Evolutionary conservation across 2,329 filamentous ascomycete genomes (phyloP).

Genomic region (Endocalyx cinctus): DNA sequence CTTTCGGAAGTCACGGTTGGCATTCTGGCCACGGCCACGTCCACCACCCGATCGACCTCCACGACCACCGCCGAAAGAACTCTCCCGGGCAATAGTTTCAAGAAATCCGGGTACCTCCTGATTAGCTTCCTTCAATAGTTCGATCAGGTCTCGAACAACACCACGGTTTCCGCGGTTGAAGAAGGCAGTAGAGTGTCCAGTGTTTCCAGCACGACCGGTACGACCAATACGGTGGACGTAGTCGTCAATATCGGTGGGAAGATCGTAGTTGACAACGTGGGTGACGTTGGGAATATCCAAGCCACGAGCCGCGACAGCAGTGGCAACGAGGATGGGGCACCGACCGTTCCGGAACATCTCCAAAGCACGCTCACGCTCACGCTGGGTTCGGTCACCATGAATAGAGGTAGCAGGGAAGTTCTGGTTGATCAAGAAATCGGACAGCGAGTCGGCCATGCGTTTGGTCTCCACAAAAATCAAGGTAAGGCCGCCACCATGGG

Average conservation of each 20-base stretch:
- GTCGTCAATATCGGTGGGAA: slow-evolving; percentile 98
- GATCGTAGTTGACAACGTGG: slow-evolving; percentile 98
- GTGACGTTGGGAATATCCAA: slow-evolving; percentile 94
- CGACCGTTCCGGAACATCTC: slow-evolving; percentile 96
- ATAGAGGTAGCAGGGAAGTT: slow-evolving; percentile 98
- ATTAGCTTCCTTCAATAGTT: slow-evolving; percentile 98
- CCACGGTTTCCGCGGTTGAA: slow-evolving; percentile 99
- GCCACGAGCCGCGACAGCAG: slow-evolving; percentile 86
- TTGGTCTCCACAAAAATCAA: slow-evolving; percentile 99
- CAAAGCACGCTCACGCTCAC: slow-evolving; percentile 94
- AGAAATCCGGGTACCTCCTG: slow-evolving; percentile 93
- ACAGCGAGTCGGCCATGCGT: slow-evolving; percentile 97
- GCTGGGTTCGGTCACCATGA: slow-evolving; percentile 96
- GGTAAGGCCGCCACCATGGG: slow-evolving; percentile 81
- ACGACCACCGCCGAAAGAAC: slow-evolving; percentile 69
- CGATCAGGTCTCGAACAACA: slow-evolving; percentile 91
- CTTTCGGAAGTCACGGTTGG: slow-evolving; percentile 89
- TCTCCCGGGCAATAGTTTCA: slow-evolving; percentile 95
- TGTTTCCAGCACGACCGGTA: slow-evolving; percentile 99
- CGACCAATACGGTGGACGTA: slow-evolving; percentile 99
- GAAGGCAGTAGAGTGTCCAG: slow-evolving; percentile 95
- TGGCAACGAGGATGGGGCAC: slow-evolving; percentile 94
- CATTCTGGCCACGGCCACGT: slow-evolving; percentile 63
- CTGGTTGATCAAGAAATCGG: slow-evolving; percentile 98
- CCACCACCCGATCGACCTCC: slow-evolving; percentile 61